Evolutionary conservation across 345 rosid genomes (phyloP).

Genomic region (Moricandia arvensis): DNA sequence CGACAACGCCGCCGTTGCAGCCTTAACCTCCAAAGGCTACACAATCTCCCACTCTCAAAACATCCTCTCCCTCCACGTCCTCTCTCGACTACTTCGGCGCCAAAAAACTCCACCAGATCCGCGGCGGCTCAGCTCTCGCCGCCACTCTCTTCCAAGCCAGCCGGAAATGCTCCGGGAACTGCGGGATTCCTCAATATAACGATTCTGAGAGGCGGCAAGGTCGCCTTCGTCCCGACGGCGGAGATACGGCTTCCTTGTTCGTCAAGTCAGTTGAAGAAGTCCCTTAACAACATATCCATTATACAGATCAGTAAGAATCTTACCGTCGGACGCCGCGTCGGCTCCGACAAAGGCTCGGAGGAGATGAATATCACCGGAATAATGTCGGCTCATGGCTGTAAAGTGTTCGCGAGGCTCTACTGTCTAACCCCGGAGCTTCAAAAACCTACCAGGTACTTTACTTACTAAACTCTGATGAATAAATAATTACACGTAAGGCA

Average conservation of each 20-base stretch:
- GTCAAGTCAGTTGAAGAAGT: constrained; percentile 72
- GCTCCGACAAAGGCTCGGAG: constrained; percentile 82
- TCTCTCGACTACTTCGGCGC: constrained; percentile 90
- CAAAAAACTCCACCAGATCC: constrained; percentile 89
- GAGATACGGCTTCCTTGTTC: constrained; percentile 47
- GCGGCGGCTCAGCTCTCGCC: constrained; percentile 76
- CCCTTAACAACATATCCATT: constrained; percentile 85
- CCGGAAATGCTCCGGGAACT: constrained; percentile 70
- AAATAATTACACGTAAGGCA: too few relatives aligned
- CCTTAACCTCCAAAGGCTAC: constrained; percentile 56
- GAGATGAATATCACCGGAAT: constrained; percentile 64
- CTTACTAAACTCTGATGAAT: neutral
- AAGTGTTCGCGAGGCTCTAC: constrained; percentile 68
- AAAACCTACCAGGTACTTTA: constrained; percentile 62
- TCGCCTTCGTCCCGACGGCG: constrained; percentile 66
- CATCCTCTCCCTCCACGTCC: constrained; percentile 87
- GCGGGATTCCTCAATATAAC: constrained; percentile 94
- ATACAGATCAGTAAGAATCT: constrained; percentile 72
- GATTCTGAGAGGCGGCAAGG: constrained; percentile 77
- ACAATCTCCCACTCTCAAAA: constrained; percentile 65
- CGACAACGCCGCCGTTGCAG: constrained; percentile 72
- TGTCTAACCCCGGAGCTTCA: constrained; percentile 55
- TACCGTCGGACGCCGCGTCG: constrained; percentile 67
- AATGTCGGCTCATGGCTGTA: constrained; percentile 92
- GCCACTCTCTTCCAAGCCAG: constrained; percentile 93